phyloP scores from a whole-genome alignment of 192 early-diverging fungal genomes.

The Allomyces arbusculus region DNA sequence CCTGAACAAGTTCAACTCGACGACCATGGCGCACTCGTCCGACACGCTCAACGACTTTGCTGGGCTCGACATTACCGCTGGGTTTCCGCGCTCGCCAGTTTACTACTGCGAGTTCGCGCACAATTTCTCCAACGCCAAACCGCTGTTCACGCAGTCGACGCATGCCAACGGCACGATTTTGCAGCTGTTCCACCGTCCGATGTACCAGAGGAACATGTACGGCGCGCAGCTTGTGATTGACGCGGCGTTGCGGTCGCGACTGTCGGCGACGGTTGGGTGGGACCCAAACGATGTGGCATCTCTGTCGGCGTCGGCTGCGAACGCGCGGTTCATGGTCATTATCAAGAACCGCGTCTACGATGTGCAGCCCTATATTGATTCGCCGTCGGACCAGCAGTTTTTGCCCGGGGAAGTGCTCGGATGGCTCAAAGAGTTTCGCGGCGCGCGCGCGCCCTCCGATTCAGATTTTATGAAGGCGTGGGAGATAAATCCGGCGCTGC shows the following conservation, averaged over 20 bases:
- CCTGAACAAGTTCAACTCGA: background rate
- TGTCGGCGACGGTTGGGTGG: constrained; percentile 3
- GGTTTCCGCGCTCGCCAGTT: constrained; percentile 21
- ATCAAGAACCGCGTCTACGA: constrained; percentile 22
- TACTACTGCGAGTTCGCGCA: background rate
- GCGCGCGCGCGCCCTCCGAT: background rate
- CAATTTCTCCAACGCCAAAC: background rate
- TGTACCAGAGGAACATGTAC: background rate
- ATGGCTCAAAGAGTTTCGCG: background rate
- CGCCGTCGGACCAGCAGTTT: constrained; percentile 1
- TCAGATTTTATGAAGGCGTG: constrained; percentile 4
- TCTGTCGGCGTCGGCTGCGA: constrained; percentile 4
- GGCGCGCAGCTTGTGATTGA: background rate
- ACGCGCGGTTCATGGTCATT: constrained; percentile 10
- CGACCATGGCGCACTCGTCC: background rate
- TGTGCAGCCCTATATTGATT: constrained; percentile 7
- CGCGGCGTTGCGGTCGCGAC: background rate
- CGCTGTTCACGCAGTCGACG: background rate
- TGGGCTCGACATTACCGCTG: constrained; percentile 40
- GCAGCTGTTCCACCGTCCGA: background rate
- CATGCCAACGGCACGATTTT: background rate
- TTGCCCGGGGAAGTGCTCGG: background rate
- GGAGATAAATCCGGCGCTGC: background rate
- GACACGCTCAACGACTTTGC: constrained; percentile 22
- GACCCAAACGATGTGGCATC: constrained; percentile 4